Base-by-base conservation (phyloP, 2,329 filamentous ascomycete genomes). In the Botrytis sinoallii region DNA sequence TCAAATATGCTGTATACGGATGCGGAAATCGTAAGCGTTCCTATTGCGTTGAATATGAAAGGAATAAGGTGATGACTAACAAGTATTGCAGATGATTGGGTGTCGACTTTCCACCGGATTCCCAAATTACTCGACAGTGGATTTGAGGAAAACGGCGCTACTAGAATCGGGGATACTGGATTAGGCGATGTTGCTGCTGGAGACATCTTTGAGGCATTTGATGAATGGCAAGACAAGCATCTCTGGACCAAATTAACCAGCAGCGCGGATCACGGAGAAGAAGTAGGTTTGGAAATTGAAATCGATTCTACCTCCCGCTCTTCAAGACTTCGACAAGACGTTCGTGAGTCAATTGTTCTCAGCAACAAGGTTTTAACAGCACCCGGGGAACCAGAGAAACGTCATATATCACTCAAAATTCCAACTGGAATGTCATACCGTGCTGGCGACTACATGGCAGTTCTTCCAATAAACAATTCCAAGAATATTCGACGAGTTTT, bases 1-100 rank as follows among this genome's bases (percentile, higher is more conserved):
- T 91, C 0, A 84, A 86, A 2, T 94, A 90, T 79, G 87, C 91
- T 1, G 88, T 93, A 4, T 95, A 92, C 80, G 92, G 91, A 1
- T 91, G 90, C 71, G 92, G 92, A 4, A 85, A 88, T 79, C 83
- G 76, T 77, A 74, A 73, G 74, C 76, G 35, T 38, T 64, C 77
- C 6, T 80, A 77, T 6, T 75, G 75, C 5, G 10, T 57, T 16
- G 6, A 55, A 14, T 1, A 57, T 3, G 10, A 10, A 82, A 83
- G 20, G 79, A 86, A 61, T 7, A 16, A 5, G 16, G n/a, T 71
- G 35, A 57, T 73, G 25, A 70, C 48, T 65, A 71, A 66, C 25
- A 42, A 29, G 29, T 3, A 69, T 82, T 72, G 29, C 18, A 88
- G 91, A 32, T 69, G 71, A 68, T 76, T 90, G 88, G 88, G 80